A percentile compares a stretch with the other conserved stretches of the same genome.
Evolutionary conservation across 805 yeast species (phyloP).

Genomic region (Candida argentea): DNA sequence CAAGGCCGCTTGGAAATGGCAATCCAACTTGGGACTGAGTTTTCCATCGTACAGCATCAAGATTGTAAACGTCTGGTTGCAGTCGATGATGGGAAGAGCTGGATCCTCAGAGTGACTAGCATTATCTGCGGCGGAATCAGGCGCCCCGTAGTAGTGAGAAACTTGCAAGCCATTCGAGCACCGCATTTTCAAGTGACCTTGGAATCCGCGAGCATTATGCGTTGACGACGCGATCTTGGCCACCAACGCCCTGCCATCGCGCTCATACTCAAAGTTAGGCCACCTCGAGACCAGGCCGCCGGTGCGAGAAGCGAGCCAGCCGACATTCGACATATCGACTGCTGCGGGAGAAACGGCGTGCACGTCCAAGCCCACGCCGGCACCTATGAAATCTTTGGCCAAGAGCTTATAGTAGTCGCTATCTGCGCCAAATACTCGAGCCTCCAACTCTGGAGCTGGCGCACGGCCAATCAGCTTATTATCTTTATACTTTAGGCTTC

Average conservation of each 20-base stretch:
- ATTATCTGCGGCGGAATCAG: constrained; percentile 15
- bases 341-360: constrained; percentile 56
- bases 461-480: constrained; percentile 28
- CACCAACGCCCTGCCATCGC: constrained; percentile 60
- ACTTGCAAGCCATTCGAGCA: constrained; percentile 85
- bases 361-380: constrained; percentile 67
- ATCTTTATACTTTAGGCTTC: constrained; percentile 43
- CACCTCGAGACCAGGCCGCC: constrained; percentile 66
- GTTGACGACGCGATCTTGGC: constrained; percentile 50
- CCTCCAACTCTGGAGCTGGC: constrained; percentile 33
- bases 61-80: constrained; percentile 59
- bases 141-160: constrained; percentile 56
- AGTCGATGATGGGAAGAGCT: constrained; percentile 51
- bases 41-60: constrained; percentile 71
- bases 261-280: constrained; percentile 52
- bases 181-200: constrained; percentile 74
- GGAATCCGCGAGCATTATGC: constrained; percentile 52
- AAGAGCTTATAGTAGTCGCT: constrained; percentile 52
- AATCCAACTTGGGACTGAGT: constrained; percentile 59
- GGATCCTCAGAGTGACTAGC: constrained; percentile 42
- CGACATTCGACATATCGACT: constrained; percentile 69
- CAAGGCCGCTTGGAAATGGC: constrained; percentile 85
- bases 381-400: constrained; percentile 43
- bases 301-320: constrained; percentile 52
- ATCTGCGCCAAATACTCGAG: constrained; percentile 47